A percentile compares a stretch with the other conserved stretches of the same genome.
phyloP scores from a whole-genome alignment of 768 basidiomycete genomes.

The Sarcodon sp. region DNA sequence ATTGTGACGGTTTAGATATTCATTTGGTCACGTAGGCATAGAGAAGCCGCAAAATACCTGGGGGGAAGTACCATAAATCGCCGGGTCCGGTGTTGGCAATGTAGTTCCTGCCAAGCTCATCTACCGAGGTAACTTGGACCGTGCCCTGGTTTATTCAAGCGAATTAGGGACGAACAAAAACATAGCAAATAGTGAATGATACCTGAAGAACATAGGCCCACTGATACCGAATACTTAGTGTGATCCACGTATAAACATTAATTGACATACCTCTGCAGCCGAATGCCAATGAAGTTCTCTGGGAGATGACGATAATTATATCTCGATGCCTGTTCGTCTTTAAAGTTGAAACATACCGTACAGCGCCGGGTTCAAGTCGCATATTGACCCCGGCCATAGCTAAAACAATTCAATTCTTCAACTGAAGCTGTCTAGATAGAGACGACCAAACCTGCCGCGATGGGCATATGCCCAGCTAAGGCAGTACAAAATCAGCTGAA shows the following conservation, averaged over 20 bases:
- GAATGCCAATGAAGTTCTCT: slow-evolving; percentile 24
- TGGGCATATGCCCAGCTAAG: slow-evolving; percentile 32
- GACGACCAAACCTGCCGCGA: slow-evolving; percentile 28
- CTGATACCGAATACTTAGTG: slow-evolving; percentile 2
- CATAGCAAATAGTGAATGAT: neutral
- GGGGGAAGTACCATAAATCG: slow-evolving; percentile 23
- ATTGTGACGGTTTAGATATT: too few relatives aligned
- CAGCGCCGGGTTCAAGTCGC: slow-evolving; percentile 18
- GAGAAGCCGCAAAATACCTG: slow-evolving; percentile 11
- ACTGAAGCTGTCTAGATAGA: neutral
- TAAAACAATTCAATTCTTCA: neutral
- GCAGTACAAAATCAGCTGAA: neutral
- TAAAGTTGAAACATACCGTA: slow-evolving; percentile 8
- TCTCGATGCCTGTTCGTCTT: neutral
- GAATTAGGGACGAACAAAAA: neutral
- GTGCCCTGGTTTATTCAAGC: slow-evolving; percentile 3
- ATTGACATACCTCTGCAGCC: slow-evolving; percentile 11
- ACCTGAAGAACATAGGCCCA: slow-evolving; percentile 22
- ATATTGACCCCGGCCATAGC: slow-evolving; percentile 19
- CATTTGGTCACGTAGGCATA: too few relatives aligned
- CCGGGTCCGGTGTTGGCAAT: slow-evolving; percentile 13
- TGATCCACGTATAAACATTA: neutral
- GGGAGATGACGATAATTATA: neutral
- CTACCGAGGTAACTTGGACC: slow-evolving; percentile 12
- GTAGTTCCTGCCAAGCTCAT: slow-evolving; percentile 13